These are phyloP conservation scores for Pleurotus tuoliensis DNA, from an alignment of 768 basidiomycete genomes.

Conservation along the genomic window DNA sequence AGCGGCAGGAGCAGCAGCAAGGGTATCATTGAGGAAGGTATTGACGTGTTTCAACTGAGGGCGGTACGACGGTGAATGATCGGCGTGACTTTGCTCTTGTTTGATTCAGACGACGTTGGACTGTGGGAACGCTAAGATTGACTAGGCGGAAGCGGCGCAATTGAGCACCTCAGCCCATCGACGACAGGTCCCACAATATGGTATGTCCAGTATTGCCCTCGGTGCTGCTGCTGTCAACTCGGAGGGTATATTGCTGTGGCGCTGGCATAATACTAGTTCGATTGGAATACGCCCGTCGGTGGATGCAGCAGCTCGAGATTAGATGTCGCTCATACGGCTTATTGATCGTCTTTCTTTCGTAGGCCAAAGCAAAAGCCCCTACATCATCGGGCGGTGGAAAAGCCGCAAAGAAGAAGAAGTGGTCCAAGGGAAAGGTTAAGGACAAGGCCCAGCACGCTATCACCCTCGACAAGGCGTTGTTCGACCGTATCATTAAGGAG, in stretches of 20 bases:
- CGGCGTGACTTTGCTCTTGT: background rate
- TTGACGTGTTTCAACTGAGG: background rate
- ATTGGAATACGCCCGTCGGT: slow-evolving; percentile 14
- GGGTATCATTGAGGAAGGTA: slow-evolving; percentile 36
- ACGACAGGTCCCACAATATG: slow-evolving; percentile 7
- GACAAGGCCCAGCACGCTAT: slow-evolving; percentile 99
- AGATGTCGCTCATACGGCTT: slow-evolving; percentile 28
- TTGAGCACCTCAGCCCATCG: background rate
- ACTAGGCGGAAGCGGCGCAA: too few relatives aligned
- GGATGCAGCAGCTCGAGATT: slow-evolving; percentile 32
- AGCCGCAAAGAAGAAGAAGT: slow-evolving; percentile 99
- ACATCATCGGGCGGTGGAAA: slow-evolving; percentile 75
- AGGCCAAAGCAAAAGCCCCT: slow-evolving; percentile 82
- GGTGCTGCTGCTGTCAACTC: background rate
- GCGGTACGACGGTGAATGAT: background rate
- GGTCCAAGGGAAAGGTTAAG: slow-evolving; percentile 99
- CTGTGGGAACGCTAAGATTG: background rate
- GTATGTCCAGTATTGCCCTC: background rate
- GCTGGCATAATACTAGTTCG: background rate
- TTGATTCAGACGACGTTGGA: background rate
- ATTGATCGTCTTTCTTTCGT: slow-evolving; percentile 18
- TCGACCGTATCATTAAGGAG: slow-evolving; percentile 95
- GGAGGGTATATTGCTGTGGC: background rate
- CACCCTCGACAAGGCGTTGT: slow-evolving; percentile 89
- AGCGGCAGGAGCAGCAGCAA: slow-evolving; percentile 46